Percentiles rank a stretch among this genome's conserved stretches.
These are phyloP conservation scores for Fusarium sublunatum DNA, from an alignment of 2,329 filamentous ascomycete genomes.

Conservation along the genomic window DNA sequence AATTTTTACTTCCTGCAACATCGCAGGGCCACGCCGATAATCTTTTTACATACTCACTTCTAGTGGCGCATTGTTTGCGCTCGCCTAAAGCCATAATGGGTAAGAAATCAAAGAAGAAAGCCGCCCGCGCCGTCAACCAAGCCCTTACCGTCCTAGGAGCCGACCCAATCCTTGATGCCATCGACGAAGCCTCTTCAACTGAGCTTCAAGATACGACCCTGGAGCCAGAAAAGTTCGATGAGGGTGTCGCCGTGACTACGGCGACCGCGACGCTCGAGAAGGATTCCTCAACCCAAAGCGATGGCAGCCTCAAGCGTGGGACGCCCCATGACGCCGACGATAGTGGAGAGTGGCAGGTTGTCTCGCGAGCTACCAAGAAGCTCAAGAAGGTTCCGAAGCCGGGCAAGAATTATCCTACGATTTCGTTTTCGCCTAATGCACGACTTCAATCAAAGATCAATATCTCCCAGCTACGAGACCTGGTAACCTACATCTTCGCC, in stretches of 20 bases:
- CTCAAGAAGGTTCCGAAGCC: slow-evolving; percentile 69
- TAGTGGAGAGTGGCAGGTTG: slow-evolving; percentile 65
- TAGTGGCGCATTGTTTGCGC: slow-evolving; percentile 26
- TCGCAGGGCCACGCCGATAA: slow-evolving; percentile 1
- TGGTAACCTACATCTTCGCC: slow-evolving; percentile 74
- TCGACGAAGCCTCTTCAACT: slow-evolving; percentile 12
- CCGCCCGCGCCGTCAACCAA: slow-evolving; percentile 22
- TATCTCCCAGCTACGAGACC: slow-evolving; percentile 70
- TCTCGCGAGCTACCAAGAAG: slow-evolving; percentile 67
- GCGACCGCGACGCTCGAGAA: slow-evolving; percentile 22
- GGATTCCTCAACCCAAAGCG: slow-evolving; percentile 44
- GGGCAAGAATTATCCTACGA: slow-evolving; percentile 68
- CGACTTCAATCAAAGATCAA: slow-evolving; percentile 72
- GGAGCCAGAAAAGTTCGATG: slow-evolving; percentile 16
- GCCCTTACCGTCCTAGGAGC: slow-evolving; percentile 37
- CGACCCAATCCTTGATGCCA: slow-evolving; percentile 18
- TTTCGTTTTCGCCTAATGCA: slow-evolving; percentile 67
- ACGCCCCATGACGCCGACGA: slow-evolving; percentile 59
- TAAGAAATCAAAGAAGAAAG: slow-evolving; percentile 40
- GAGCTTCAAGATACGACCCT: slow-evolving; percentile 20
- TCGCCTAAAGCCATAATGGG: slow-evolving; percentile 36
- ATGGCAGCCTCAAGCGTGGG: slow-evolving; percentile 61
- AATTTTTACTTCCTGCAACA: slow-evolving; percentile 17
- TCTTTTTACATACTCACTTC: not conserved
- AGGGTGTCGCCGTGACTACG: slow-evolving; percentile 12